A percentile compares a stretch with the other conserved stretches of the same genome.
phyloP scores from a whole-genome alignment of 192 early-diverging fungal species.

The Coemansia sp. region DNA sequence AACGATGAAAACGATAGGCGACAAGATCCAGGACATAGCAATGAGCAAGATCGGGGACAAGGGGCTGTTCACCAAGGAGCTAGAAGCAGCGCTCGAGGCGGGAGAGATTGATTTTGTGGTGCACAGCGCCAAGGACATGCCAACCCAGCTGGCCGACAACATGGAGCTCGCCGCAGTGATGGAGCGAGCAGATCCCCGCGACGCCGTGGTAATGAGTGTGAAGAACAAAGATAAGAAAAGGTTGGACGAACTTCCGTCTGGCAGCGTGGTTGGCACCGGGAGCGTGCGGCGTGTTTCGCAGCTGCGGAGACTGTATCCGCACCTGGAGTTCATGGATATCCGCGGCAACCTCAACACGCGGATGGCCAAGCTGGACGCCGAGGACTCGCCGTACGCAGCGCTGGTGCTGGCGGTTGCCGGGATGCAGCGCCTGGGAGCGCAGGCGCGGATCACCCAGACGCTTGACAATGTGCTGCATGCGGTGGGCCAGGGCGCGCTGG shows the following conservation, averaged over 20 bases:
- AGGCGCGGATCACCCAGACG: slow-evolving; percentile 69
- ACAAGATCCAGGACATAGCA: slow-evolving; percentile 80
- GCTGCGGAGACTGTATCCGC: slow-evolving; percentile 74
- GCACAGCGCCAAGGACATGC: slow-evolving; percentile 94
- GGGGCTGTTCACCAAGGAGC: slow-evolving; percentile 88
- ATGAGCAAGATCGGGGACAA: slow-evolving; percentile 91
- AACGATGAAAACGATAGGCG: slow-evolving; percentile 73
- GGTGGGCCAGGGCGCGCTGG: slow-evolving; percentile 92
- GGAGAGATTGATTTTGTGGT: slow-evolving; percentile 81
- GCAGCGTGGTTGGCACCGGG: slow-evolving; percentile 84
- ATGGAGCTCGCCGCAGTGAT: slow-evolving; percentile 83
- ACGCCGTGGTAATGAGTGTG: slow-evolving; percentile 74
- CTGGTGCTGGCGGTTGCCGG: slow-evolving; percentile 89
- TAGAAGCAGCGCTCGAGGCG: slow-evolving; percentile 75
- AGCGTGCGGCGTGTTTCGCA: slow-evolving; percentile 88
- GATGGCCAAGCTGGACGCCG: slow-evolving; percentile 78
- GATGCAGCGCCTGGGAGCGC: slow-evolving; percentile 68
- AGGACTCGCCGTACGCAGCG: slow-evolving; percentile 66
- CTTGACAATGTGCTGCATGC: slow-evolving; percentile 78
- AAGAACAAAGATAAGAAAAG: slow-evolving; percentile 29
- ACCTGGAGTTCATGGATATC: slow-evolving; percentile 75
- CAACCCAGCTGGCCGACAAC: slow-evolving; percentile 77
- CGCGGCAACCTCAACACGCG: slow-evolving; percentile 86
- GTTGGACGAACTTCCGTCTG: slow-evolving; percentile 67
- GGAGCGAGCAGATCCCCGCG: slow-evolving; percentile 88